Evolutionary conservation across 352 stramenopile species (phyloP), one percentile per base, ranked within the genome.

Genomic region (Aphanomyces invadans): DNA sequence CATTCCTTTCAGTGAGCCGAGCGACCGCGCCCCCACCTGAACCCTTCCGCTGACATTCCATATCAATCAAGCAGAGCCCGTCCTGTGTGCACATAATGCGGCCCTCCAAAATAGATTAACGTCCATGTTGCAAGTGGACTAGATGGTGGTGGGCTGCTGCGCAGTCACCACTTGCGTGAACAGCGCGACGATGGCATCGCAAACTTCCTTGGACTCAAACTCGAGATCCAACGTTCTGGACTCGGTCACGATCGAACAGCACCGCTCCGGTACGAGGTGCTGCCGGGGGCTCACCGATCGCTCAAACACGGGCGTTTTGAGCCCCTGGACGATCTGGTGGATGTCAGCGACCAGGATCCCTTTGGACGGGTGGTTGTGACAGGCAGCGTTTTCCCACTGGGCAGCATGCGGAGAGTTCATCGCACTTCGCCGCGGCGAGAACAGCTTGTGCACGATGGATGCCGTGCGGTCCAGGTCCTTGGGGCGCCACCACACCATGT

Each of bases 401-500:
- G 21, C 10, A 9, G 31, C 23, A 2, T n/a, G 10, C 17, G 36
- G 29, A n/a, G 46, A 32, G 15, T 44, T 25, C 55, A 23, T n/a
- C 5, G 17, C 25, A 11, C 7, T 23, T 7, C 49, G 49, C 15
- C 49, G 49, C 11, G 49, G 49, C 11, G 49, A 57, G 12, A 57
- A 57, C 1, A 57, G 25, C 19, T 57, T 57, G 15, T 57, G 49
- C 21, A 57, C 49, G 36, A 63, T 36, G 19, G 55, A 63, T 25
- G 36, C 19, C n/a, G 19, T 31, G 12, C n/a, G 28, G 21, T 48
- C 36, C 9, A 53, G 36, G n/a, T 63, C 42, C 62, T 92, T 90
- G 0, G 81, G 79, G 68, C 88, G 78, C 85, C 85, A 94, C 53
- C 74, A 84, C 26, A 94, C 65, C 15, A 78, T 77, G 67, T 85